These are phyloP conservation scores for Petunia secreta DNA, from an alignment of 257 asterid species.

Conservation along the genomic window DNA sequence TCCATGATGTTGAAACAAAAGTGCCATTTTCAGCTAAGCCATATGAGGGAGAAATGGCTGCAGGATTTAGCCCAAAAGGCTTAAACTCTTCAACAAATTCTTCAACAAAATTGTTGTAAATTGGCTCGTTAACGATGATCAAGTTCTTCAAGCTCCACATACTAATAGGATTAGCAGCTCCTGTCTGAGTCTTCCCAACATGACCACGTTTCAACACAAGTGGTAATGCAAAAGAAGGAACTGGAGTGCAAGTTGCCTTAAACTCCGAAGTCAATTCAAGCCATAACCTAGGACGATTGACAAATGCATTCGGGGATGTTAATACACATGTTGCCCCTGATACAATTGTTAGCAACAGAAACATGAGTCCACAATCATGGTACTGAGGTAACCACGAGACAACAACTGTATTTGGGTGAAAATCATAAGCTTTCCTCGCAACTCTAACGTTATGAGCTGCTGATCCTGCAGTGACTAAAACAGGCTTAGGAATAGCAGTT, in stretches of 20 bases:
- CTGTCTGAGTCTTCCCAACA: slow-evolving; percentile 28
- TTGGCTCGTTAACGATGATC: slow-evolving; percentile 76
- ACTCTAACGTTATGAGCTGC: slow-evolving; percentile 87
- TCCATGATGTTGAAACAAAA: slow-evolving; percentile 81
- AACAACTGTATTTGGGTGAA: slow-evolving; percentile 62
- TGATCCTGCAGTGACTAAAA: slow-evolving; percentile 73
- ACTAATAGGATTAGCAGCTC: slow-evolving; percentile 28
- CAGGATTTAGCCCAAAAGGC: slow-evolving; percentile 52
- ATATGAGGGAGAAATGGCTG: slow-evolving; percentile 71
- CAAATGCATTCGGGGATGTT: slow-evolving; percentile 63
- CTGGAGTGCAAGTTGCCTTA: slow-evolving; percentile 76
- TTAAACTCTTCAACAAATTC: slow-evolving; percentile 49
- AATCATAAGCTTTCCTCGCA: slow-evolving; percentile 69
- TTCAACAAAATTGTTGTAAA: slow-evolving; percentile 44
- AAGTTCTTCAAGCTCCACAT: slow-evolving; percentile 58
- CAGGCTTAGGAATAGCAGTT: slow-evolving; percentile 79
- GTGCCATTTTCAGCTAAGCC: slow-evolving; percentile 86
- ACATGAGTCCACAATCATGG: slow-evolving; percentile 89
- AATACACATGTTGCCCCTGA: slow-evolving; percentile 76
- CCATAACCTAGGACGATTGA: slow-evolving; percentile 75
- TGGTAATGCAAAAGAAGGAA: slow-evolving; percentile 74
- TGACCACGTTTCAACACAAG: slow-evolving; percentile 64
- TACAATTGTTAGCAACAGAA: slow-evolving; percentile 57
- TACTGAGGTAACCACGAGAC: slow-evolving; percentile 88
- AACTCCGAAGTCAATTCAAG: slow-evolving; percentile 60